Percentiles rank a stretch among this genome's conserved stretches.
Evolutionary conservation across 352 stramenopile genomes (phyloP).

Genomic region (Phytophthora vignae): DNA sequence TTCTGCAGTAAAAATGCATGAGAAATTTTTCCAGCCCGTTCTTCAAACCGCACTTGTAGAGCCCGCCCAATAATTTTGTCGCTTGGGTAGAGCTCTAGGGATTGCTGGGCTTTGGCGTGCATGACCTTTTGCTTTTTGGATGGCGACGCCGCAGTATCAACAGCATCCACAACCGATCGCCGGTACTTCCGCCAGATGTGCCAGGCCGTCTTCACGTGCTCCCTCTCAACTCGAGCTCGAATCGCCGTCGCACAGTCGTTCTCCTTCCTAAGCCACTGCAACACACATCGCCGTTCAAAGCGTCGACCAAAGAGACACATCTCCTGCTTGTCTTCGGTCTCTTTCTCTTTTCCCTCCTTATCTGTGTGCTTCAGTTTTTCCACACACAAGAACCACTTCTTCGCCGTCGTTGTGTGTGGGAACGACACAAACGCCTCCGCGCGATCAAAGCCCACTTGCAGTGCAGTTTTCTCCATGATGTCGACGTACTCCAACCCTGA

Average conservation of each 20-base stretch:
- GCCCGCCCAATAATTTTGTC: constrained; percentile 66
- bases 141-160: constrained; percentile 18
- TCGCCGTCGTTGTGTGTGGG: constrained; percentile 66
- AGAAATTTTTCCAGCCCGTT: constrained; percentile 39
- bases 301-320: constrained; percentile 70
- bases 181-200: constrained; percentile 78
- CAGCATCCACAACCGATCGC: constrained; percentile 33
- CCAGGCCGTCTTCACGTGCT: constrained; percentile 78
- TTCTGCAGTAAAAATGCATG: constrained; percentile 53
- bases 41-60: constrained; percentile 50
- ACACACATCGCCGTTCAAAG: constrained; percentile 62
- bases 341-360: constrained; percentile 13
- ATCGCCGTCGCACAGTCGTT: constrained; percentile 31
- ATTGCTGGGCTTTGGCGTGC: constrained; percentile 63
- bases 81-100: constrained; percentile 67
- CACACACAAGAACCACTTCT: constrained; percentile 81
- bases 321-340: constrained; percentile 9
- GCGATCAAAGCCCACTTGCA: constrained; percentile 52
- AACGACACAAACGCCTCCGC: constrained; percentile 77
- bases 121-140: constrained; percentile 17
- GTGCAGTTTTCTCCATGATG: constrained; percentile 64
- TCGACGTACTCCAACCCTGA: constrained; percentile 56
- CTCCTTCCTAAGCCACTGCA: constrained; percentile 55
- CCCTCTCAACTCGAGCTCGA: constrained; percentile 56
- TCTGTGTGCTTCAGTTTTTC: constrained; percentile 29